phyloP scores from a whole-genome alignment of 768 basidiomycete species.

The Tylopilus cervinicoccineus region DNA sequence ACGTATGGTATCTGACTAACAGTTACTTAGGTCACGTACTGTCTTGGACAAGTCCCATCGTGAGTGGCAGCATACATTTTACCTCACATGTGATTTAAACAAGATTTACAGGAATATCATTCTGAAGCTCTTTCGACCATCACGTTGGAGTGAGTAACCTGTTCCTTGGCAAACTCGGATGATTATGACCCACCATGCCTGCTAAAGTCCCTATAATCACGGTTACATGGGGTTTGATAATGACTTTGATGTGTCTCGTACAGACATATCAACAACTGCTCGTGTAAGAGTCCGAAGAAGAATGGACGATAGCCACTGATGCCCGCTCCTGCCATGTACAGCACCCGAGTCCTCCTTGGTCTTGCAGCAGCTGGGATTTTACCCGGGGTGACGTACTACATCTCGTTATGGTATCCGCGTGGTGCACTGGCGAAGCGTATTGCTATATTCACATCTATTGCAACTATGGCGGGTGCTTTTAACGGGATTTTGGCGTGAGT shows the following conservation, averaged over 20 bases:
- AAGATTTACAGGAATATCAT: constrained; percentile 30
- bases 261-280: constrained; percentile 26
- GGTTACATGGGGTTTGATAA: constrained; percentile 35
- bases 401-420: constrained; percentile 58
- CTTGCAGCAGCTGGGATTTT: constrained; percentile 43
- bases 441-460: constrained; percentile 56
- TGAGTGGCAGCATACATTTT: constrained; percentile 14
- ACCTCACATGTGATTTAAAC: not conserved
- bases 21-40: constrained; percentile 31
- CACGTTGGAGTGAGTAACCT: constrained; percentile 29
- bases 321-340: constrained; percentile 5
- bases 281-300: constrained; percentile 21
- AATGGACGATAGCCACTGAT: not conserved
- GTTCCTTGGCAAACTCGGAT: not conserved
- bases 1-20: not conserved
- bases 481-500: constrained; percentile 46
- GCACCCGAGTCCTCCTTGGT: constrained; percentile 41
- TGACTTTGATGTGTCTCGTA: constrained; percentile 37
- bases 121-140: constrained; percentile 32
- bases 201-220: constrained; percentile 36
- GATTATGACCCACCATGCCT: constrained; percentile 1
- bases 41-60: constrained; percentile 37
- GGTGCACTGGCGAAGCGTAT: constrained; percentile 51
- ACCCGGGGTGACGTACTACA: constrained; percentile 37
- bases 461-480: constrained; percentile 48